Base-by-base conservation (phyloP, 2,329 filamentous ascomycete genomes). In the Trichoderma hamatum region DNA sequence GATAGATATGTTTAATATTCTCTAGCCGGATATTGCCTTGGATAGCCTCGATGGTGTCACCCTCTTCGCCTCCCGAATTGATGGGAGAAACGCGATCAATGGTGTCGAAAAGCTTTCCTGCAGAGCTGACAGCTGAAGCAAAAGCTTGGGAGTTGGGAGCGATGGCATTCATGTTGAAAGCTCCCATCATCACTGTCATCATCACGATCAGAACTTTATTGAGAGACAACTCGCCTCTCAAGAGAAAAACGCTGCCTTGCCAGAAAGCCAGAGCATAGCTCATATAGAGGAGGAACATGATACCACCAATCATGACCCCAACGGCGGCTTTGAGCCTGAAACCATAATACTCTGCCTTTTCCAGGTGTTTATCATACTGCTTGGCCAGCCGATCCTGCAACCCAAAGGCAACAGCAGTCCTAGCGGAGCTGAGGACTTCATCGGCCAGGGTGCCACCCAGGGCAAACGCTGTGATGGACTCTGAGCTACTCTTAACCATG, bases 391-490 rank as follows among this genome's bases (percentile, higher is more conserved):
- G 94, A 68, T 95, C 92, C 79, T 98, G 94, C 0, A 94, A 97
- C 54, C 93, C 93, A 76, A 97, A 99, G 34, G 96, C 96, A 9
- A 93, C 89, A 7, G 95, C 92, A 76, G 97, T 98, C 72, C 96
- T 90, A 73, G 98, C 91, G 1, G 94, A 97, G 78, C 93, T 94
- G 75, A 99, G 87, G 66, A 97, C 95, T 80, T 99, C 96, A 76
- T 98, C 96, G 4, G 93, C 95, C 14, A 98, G 87, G 2, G 91
- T 94, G 68, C 94, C 95, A 72, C 94, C 95, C 60, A 89, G 84
- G 30, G 93, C 94, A 75, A 97, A 97, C 0, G 93, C 88, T 64
- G 90, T 84, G 60, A 97, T 84, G 1, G 92, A 91, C 69, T 88
- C 82, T 80, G 94, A 95, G 80, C 90, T 94, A 79, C 87, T 95